Evolutionary conservation across 768 basidiomycete species (phyloP).

Genomic region (Trametes sanguinea): DNA sequence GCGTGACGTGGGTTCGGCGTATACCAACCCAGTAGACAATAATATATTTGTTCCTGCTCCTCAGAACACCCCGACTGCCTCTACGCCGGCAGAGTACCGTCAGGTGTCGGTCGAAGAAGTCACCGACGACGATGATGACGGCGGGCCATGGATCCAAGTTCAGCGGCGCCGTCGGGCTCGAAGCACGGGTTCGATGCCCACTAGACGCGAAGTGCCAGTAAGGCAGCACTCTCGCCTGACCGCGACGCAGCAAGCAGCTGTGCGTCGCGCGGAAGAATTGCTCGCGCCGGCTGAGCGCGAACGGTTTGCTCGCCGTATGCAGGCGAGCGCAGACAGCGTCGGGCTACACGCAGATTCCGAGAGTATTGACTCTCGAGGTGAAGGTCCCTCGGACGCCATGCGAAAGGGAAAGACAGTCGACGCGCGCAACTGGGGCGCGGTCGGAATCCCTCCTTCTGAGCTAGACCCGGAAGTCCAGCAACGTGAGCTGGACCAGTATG

Average conservation of each 20-base stretch:
- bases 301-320: background rate
- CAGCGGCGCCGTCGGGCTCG: background rate
- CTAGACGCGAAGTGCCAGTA: too few species aligned
- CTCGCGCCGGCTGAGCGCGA: background rate
- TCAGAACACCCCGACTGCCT: too few species aligned
- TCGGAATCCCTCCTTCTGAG: constrained; percentile 14
- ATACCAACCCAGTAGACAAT: background rate
- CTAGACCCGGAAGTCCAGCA: constrained; percentile 22
- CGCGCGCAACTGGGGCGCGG: constrained; percentile 26
- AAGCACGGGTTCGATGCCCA: background rate
- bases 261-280: background rate
- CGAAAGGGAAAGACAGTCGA: constrained; percentile 26
- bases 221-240: background rate
- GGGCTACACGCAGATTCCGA: too few species aligned
- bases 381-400: constrained; percentile 16
- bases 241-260: background rate
- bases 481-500: constrained; percentile 4
- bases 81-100: background rate
- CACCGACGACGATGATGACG: constrained; percentile 11
- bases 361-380: constrained; percentile 12
- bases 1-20: background rate
- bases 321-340: background rate
- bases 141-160: constrained; percentile 2
- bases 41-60: background rate
- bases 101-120: constrained; percentile 9